Evolutionary conservation across 139 green algal genomes (phyloP).

Genomic region (Mesotaenium endlicherianum): DNA sequence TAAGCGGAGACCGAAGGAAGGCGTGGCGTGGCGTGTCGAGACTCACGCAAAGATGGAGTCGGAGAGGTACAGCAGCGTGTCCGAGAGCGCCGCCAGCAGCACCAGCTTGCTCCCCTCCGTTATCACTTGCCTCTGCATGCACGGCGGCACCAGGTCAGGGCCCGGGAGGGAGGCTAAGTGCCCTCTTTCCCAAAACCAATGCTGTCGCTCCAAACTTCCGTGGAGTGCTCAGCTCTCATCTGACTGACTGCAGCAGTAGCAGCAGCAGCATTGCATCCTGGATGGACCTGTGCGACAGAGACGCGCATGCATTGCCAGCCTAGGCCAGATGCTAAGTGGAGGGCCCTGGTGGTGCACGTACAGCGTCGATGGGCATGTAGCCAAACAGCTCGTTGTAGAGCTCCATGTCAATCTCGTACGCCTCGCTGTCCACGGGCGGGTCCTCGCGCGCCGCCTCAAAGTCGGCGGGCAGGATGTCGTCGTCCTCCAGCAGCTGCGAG

Average conservation of each 20-base stretch:
- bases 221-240: no score
- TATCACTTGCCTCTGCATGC: slow-evolving; percentile 42
- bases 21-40: no score
- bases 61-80: slow-evolving; percentile 40
- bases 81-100: slow-evolving; percentile 37
- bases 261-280: no score
- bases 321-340: no score
- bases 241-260: no score
- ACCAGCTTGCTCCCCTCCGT: slow-evolving; percentile 22
- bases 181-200: no score
- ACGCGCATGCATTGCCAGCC: no score
- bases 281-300: no score
- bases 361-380: not conserved
- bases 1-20: no score
- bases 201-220: no score
- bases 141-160: no score
- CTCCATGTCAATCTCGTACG: slow-evolving; percentile 31
- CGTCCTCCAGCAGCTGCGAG: not conserved
- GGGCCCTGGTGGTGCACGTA: not conserved
- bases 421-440: slow-evolving; percentile 27
- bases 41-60: slow-evolving; percentile 35
- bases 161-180: no score
- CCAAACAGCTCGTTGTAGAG: slow-evolving; percentile 13
- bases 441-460: slow-evolving; percentile 8
- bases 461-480: not conserved